Percentiles rank a stretch among this genome's conserved stretches.
phyloP scores from a whole-genome alignment of 2,329 filamentous ascomycete genomes.

The Leptodontidium sp. region DNA sequence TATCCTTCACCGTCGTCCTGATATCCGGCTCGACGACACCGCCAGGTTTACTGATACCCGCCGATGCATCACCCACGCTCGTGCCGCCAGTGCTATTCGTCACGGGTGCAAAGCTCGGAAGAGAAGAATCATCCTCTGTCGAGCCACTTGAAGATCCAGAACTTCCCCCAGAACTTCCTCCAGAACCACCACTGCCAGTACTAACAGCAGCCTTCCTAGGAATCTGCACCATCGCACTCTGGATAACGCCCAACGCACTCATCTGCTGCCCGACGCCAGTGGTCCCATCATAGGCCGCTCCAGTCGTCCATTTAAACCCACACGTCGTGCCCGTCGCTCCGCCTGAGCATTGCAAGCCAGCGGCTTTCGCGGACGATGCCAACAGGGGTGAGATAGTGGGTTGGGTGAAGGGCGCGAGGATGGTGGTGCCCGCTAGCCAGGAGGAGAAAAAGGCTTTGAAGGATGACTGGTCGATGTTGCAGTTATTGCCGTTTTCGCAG shows the following conservation, averaged over 20 bases:
- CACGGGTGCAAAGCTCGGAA: conserved; percentile 19
- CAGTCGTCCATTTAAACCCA: conserved; percentile 65
- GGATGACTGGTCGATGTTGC: conserved; percentile 67
- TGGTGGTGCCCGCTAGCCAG: conserved; percentile 68
- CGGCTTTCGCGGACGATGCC: conserved; percentile 62
- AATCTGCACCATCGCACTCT: conserved; percentile 67
- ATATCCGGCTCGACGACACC: conserved; percentile 1
- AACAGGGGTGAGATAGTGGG: conserved; percentile 62
- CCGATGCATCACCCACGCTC: conserved; percentile 52
- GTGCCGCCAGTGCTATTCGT: conserved; percentile 59
- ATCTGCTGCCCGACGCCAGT: conserved; percentile 76
- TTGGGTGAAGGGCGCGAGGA: conserved; percentile 69
- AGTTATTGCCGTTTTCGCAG: conserved; percentile 67
- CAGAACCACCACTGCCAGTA: conserved; percentile 53
- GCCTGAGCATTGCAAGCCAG: conserved; percentile 64
- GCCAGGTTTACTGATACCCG: conserved; percentile 33
- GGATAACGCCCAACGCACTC: conserved; percentile 70
- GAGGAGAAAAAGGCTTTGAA: conserved; percentile 72
- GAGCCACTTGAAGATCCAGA: conserved; percentile 27
- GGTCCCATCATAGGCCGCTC: conserved; percentile 63
- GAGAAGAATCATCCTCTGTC: neutral
- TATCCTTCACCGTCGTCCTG: conserved; percentile 61
- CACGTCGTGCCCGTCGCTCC: conserved; percentile 66
- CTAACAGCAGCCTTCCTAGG: conserved; percentile 36
- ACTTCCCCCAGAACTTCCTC: conserved; percentile 27